Percentiles rank a stretch among this genome's conserved stretches.
These are phyloP conservation scores for Mentha longifolia DNA, from an alignment of 257 asterid genomes.

Conservation along the genomic window DNA sequence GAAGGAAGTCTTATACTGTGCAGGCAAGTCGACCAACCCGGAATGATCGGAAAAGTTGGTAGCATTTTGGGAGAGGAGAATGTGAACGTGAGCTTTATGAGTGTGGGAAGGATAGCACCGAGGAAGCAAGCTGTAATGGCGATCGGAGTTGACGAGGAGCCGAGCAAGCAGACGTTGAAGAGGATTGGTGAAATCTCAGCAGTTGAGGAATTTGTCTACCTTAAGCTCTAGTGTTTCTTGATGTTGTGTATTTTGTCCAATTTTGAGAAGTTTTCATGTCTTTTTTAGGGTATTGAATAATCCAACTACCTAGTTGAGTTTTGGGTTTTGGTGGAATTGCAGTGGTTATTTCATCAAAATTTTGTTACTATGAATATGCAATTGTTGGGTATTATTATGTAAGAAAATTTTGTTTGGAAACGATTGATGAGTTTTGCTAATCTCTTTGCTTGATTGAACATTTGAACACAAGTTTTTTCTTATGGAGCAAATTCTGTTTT, in stretches of 20 bases:
- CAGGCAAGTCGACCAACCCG: constrained; percentile 96
- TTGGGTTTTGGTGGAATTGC: constrained; percentile 1
- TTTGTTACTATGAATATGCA: not conserved
- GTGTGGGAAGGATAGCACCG: constrained; percentile 85
- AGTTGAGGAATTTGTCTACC: constrained; percentile 82
- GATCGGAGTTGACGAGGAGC: constrained; percentile 91
- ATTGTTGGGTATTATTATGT: not conserved
- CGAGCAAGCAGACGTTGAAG: constrained; percentile 72
- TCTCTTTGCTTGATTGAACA: not conserved
- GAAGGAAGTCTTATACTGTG: constrained; percentile 91
- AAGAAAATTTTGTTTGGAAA: constrained; percentile 7
- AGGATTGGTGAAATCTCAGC: constrained; percentile 87
- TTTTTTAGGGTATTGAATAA: constrained; percentile 30
- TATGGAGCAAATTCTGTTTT: no score
- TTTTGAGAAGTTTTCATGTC: constrained; percentile 41
- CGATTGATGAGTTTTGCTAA: not conserved
- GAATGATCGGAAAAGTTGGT: constrained; percentile 94
- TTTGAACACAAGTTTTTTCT: no score
- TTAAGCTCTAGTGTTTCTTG: constrained; percentile 50
- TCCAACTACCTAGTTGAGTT: constrained; percentile 21
- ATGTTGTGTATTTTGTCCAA: constrained; percentile 18
- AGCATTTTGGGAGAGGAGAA: constrained; percentile 82
- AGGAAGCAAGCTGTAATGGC: constrained; percentile 96
- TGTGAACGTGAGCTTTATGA: constrained; percentile 90
- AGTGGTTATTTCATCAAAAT: constrained; percentile 18